Conservation (phyloP, 192 early-diverging fungal species). For the Linnemannia schmuckeri region DNA sequence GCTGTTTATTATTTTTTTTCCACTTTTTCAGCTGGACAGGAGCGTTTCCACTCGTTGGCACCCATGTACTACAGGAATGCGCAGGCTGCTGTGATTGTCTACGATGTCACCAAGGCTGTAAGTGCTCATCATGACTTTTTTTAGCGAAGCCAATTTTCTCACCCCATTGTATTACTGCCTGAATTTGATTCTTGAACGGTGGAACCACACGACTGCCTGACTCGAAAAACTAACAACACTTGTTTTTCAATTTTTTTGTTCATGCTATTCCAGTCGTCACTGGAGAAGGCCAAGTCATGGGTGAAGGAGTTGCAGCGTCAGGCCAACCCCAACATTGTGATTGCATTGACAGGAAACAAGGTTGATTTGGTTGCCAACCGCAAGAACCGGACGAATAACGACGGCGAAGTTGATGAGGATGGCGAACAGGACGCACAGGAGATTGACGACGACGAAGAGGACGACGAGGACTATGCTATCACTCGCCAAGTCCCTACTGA, state of each 20-base stretch:
- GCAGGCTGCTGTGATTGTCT: conserved; percentile 96
- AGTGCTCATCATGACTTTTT: conserved; percentile 22
- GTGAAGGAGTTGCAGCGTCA: conserved; percentile 97
- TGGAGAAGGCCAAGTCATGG: conserved; percentile 96
- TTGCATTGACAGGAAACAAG: conserved; percentile 97
- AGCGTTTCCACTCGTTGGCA: conserved; percentile 95
- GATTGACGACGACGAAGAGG: conserved; percentile 59
- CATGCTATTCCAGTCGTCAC: conserved; percentile 70
- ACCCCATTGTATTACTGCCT: not conserved
- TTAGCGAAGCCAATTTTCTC: not conserved
- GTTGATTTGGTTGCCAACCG: conserved; percentile 77
- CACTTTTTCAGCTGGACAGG: conserved; percentile 86
- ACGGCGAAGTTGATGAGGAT: conserved; percentile 33
- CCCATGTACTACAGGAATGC: conserved; percentile 99
- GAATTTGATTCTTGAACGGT: not conserved
- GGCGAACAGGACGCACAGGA: conserved; percentile 54
- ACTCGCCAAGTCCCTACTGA: conserved; percentile 78
- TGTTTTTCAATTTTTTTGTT: not conserved
- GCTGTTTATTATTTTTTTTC: not conserved
- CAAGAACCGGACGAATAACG: conserved; percentile 10
- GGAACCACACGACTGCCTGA: not conserved
- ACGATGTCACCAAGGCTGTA: conserved; percentile 90
- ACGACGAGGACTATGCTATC: conserved; percentile 55
- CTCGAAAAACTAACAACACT: conserved; percentile 1
- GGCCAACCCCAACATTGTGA: conserved; percentile 95